phyloP scores from a whole-genome alignment of 2,329 filamentous ascomycete species.

The Cryphonectria carpinicola region DNA sequence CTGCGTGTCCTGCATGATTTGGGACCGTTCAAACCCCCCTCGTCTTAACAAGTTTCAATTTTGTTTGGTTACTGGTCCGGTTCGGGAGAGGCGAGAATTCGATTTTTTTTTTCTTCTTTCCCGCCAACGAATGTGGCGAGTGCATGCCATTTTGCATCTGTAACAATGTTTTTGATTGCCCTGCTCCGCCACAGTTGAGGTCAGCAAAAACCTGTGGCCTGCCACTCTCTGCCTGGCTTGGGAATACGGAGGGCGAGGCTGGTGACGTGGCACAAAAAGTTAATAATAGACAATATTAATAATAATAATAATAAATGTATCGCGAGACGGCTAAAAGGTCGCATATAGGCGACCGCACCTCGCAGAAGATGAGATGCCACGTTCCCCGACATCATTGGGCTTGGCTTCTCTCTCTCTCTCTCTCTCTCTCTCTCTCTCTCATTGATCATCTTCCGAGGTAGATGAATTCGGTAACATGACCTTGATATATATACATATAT shows the following conservation, averaged over 20 bases:
- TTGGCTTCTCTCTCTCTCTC: background rate
- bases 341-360: background rate
- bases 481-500: background rate
- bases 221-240: slow-evolving; percentile 22
- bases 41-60: background rate
- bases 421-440: background rate
- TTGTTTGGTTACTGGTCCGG: background rate
- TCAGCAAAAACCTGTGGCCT: slow-evolving; percentile 16
- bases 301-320: background rate
- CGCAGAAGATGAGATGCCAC: background rate
- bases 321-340: slow-evolving; percentile 19
- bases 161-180: slow-evolving; percentile 23
- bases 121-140: slow-evolving; percentile 1
- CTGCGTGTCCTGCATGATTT: slow-evolving; percentile 3
- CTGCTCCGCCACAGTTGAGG: slow-evolving; percentile 45
- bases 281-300: background rate
- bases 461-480: background rate
- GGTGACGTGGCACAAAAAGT: slow-evolving; percentile 47
- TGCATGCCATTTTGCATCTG: background rate
- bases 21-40: background rate
- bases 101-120: no score
- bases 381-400: background rate
- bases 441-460: background rate
- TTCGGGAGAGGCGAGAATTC: background rate
- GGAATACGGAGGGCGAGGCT: slow-evolving; percentile 41